These are phyloP conservation scores for Neopestalotiopsis clavispora DNA, from an alignment of 2,329 filamentous ascomycete species.

Conservation along the genomic window DNA sequence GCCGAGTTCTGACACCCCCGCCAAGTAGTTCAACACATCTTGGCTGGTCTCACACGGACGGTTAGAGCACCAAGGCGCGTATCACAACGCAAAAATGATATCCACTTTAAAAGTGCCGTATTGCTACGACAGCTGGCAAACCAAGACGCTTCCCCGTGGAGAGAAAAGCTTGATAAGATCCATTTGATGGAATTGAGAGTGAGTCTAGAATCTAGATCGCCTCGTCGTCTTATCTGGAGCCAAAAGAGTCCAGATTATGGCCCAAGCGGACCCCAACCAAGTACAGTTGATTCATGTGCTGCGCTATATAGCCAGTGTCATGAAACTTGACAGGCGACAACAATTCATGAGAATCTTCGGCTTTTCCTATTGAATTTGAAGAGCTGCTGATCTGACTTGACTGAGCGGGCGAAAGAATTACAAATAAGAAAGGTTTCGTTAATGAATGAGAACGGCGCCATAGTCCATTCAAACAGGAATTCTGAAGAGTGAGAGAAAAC, in stretches of 20 bases:
- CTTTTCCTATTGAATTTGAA: neutral
- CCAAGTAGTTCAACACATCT: constrained; percentile 13
- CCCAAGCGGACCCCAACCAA: neutral
- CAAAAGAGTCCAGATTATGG: neutral
- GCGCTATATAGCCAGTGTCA: neutral
- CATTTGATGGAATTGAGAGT: neutral
- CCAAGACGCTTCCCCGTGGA: constrained; percentile 14
- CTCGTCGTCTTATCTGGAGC: neutral
- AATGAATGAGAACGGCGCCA: too few species aligned
- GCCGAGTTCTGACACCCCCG: neutral
- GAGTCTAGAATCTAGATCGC: neutral
- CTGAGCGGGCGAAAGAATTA: neutral
- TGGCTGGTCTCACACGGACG: constrained; percentile 13
- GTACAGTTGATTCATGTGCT: neutral
- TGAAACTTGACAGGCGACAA: neutral
- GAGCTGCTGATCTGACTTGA: neutral
- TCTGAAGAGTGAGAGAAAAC: too few species aligned
- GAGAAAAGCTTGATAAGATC: neutral
- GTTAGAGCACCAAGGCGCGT: neutral
- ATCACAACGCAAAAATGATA: neutral
- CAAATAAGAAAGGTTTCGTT: too few species aligned
- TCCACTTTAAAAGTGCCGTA: neutral
- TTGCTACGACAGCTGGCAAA: neutral
- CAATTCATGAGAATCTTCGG: neutral
- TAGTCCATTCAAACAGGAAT: too few species aligned